Base-by-base conservation (phyloP, 2,329 filamentous ascomycete genomes). In the Sordariomycetes sp. region DNA sequence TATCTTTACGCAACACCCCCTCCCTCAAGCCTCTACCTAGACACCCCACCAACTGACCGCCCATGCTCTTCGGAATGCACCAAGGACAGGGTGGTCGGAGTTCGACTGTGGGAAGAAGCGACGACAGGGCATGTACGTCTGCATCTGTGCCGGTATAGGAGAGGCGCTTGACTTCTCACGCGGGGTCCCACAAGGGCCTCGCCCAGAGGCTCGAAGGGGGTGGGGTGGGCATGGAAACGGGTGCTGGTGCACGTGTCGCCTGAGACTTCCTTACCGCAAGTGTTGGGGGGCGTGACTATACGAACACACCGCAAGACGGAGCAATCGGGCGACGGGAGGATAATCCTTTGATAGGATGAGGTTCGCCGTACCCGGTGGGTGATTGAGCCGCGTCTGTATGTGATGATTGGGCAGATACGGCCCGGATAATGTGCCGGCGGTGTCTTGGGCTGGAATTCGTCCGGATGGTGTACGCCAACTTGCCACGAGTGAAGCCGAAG, bases 161-260 rank as follows among this genome's bases (percentile, higher is more conserved):
- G 42, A 10, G 20, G 42, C n/a, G 45, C 22, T 50, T 8, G 45
- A 12, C 1, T 24, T 24, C 20, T 50, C 17, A 20, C 13, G 45
- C 20, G 45, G 45, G 45, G 45, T 50, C 7, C 45, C 45, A 50
- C 45, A 50, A 22, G 45, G 45, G 17, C 22, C 20, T 50, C 54
- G 17, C 20, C 42, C 42, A 51, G 54, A 35, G 34, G n/a, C 39
- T 34, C 24, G 54, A 17, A 20, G 42, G 22, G 22, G n/a, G 42
- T 20, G 42, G 17, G 17, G 17, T 13, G 36, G 36, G 12, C 12
- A 32, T 45, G 39, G 42, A 51, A 28, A 13, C n/a, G 24, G 54
- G 42, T n/a, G 24, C 15, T 28, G 54, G 54, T 35, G 50, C 39
- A 48, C 22, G 54, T 45, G 34, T 55, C 51, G 54, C 54, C 54